These are phyloP conservation scores for Thinopyrum elongatum DNA, from an alignment of 176 grass and related monocot species.

Conservation along the genomic window DNA sequence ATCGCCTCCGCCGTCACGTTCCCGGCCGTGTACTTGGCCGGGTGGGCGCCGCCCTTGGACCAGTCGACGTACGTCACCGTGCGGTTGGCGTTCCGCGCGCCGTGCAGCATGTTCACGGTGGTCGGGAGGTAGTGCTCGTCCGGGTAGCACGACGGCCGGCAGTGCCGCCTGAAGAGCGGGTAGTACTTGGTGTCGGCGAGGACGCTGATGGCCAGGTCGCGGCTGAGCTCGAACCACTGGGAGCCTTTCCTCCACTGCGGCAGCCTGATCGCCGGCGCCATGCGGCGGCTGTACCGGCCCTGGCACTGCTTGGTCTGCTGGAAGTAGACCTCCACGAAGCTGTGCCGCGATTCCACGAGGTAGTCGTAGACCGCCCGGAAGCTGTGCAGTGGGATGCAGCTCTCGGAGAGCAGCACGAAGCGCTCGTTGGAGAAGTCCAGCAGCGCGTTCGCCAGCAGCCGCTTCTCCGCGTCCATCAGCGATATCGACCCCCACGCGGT, in stretches of 20 bases:
- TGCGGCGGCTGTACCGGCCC: slow-evolving; percentile 64
- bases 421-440: slow-evolving; percentile 94
- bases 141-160: slow-evolving; percentile 78
- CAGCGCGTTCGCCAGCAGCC: slow-evolving; percentile 80
- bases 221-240: slow-evolving; percentile 72
- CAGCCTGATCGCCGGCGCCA: slow-evolving; percentile 63
- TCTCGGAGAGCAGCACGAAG: slow-evolving; percentile 88
- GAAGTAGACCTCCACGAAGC: slow-evolving; percentile 77
- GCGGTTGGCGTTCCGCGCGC: slow-evolving; percentile 57
- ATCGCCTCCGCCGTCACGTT: slow-evolving; percentile 50
- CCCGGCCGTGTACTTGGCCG: slow-evolving; percentile 46
- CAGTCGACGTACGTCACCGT: slow-evolving; percentile 82
- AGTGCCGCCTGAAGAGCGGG: slow-evolving; percentile 52
- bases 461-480: slow-evolving; percentile 86
- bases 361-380: slow-evolving; percentile 70
- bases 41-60: slow-evolving; percentile 53
- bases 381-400: slow-evolving; percentile 85
- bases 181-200: slow-evolving; percentile 58
- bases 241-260: slow-evolving; percentile 81
- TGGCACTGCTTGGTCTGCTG: slow-evolving; percentile 40
- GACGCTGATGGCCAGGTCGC: slow-evolving; percentile 44
- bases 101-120: slow-evolving; percentile 56
- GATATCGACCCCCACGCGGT: slow-evolving; percentile 65
- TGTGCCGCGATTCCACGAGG: slow-evolving; percentile 69
- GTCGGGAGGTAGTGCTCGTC: slow-evolving; percentile 93